Conservation (phyloP, 2,329 filamentous ascomycete species). For the Colletotrichum australisinense region DNA sequence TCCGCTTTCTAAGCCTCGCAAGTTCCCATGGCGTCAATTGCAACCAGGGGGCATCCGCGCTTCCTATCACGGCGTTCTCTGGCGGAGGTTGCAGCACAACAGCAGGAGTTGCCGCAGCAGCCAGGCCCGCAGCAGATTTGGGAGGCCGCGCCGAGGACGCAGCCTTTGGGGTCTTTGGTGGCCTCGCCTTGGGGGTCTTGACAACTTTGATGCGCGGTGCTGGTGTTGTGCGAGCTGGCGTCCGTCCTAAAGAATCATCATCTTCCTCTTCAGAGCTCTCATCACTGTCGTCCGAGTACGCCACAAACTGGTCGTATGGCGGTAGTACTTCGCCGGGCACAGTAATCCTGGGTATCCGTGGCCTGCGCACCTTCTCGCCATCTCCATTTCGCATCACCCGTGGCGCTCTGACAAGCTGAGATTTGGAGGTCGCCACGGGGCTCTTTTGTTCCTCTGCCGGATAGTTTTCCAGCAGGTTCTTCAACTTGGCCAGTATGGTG, state of each 20-base stretch:
- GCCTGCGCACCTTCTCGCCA: constrained; percentile 59
- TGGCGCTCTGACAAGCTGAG: constrained; percentile 59
- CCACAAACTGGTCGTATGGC: constrained; percentile 73
- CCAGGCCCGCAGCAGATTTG: constrained; percentile 42
- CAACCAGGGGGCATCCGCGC: constrained; percentile 72
- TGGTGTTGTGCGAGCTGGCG: constrained; percentile 48
- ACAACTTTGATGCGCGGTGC: constrained; percentile 63
- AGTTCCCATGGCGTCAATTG: constrained; percentile 74
- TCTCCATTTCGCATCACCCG: constrained; percentile 60
- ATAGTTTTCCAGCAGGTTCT: constrained; percentile 70
- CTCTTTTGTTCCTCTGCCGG: constrained; percentile 65
- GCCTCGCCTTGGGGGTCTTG: constrained; percentile 45
- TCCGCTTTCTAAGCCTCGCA: constrained; percentile 79
- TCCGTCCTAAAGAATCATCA: constrained; percentile 38
- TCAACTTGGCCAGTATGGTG: constrained; percentile 68
- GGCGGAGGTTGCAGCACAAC: constrained; percentile 68
- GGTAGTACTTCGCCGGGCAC: constrained; percentile 75
- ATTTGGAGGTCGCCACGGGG: constrained; percentile 61
- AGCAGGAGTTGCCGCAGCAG: constrained; percentile 45
- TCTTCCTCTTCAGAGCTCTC: constrained; percentile 63
- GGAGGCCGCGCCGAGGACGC: constrained; percentile 35
- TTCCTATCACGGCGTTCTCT: constrained; percentile 68
- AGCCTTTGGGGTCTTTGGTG: constrained; percentile 56
- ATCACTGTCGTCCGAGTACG: constrained; percentile 64
- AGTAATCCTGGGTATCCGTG: constrained; percentile 67